Conservation (phyloP, 139 green algal species). For the Chlorokybus atmophyticus region DNA sequence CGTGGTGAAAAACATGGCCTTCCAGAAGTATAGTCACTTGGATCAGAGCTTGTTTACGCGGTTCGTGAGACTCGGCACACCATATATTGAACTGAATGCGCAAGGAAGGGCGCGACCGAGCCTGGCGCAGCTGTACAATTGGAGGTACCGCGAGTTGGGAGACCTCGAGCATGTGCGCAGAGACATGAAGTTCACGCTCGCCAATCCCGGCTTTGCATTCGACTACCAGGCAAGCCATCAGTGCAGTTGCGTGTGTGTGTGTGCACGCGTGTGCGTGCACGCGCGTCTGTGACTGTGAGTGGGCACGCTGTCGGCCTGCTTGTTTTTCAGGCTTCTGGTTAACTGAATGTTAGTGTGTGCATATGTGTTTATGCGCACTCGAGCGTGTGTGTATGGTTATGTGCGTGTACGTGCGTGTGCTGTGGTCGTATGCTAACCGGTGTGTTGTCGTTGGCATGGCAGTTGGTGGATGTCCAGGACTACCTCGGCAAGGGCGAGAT, state of each 20-base stretch:
- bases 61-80: constrained; percentile 86
- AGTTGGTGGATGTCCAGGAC: constrained; percentile 84
- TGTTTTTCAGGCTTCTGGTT: too few relatives aligned
- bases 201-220: constrained; percentile 78
- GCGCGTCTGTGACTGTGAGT: too few relatives aligned
- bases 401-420: too few relatives aligned
- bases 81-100: constrained; percentile 85
- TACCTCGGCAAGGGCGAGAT: constrained; percentile 67
- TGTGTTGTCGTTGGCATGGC: too few relatives aligned
- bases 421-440: too few relatives aligned
- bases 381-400: too few relatives aligned
- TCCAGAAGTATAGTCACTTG: constrained; percentile 81
- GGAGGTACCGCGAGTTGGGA: constrained; percentile 75
- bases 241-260: too few relatives aligned
- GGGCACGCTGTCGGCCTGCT: too few relatives aligned
- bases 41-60: constrained; percentile 91
- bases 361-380: too few relatives aligned
- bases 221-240: constrained; percentile 28
- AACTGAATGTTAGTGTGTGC: too few relatives aligned
- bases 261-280: too few relatives aligned
- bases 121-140: constrained; percentile 90
- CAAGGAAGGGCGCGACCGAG: constrained; percentile 69
- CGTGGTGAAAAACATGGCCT: constrained; percentile 93
- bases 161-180: constrained; percentile 63
- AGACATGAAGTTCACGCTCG: constrained; percentile 21